phyloP scores from a whole-genome alignment of 1,284 basidiomycete species.

The Vanrija sp. region DNA sequence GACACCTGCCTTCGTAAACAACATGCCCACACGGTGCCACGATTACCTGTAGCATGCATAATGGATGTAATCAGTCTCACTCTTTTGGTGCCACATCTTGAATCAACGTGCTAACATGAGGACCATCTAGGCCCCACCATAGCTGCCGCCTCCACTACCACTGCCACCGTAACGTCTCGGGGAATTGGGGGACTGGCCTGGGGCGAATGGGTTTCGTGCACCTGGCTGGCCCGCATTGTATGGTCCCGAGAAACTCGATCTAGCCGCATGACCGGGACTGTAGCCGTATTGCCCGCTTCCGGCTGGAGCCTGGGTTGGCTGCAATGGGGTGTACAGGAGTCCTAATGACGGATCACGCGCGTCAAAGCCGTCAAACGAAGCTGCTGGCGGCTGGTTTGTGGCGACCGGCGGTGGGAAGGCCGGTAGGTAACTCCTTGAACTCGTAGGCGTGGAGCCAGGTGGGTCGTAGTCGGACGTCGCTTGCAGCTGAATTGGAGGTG shows the following conservation, averaged over 20 bases:
- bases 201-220: conserved; percentile 9
- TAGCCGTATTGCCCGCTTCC: conserved; percentile 11
- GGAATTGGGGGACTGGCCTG: conserved; percentile 5
- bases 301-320: conserved; percentile 26
- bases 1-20: no score
- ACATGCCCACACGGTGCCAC: no score
- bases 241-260: conserved; percentile 41
- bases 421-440: conserved; percentile 32
- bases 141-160: not conserved
- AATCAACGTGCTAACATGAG: no score
- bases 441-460: conserved; percentile 9
- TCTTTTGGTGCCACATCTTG: no score
- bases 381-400: conserved; percentile 19
- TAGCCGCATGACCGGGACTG: conserved; percentile 26
- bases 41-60: no score
- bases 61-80: no score
- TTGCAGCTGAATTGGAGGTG: conserved; percentile 9
- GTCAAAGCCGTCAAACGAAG: conserved; percentile 43
- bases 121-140: conserved; percentile 2
- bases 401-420: conserved; percentile 47
- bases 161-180: conserved; percentile 5
- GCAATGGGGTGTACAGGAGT: conserved; percentile 46
- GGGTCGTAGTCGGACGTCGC: conserved; percentile 37
- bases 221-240: conserved; percentile 13
- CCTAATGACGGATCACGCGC: conserved; percentile 28